Evolutionary conservation across 129 eudicot genomes (phyloP), one percentile per base, ranked within the genome.

Genomic region (Flaveria trinervia): DNA sequence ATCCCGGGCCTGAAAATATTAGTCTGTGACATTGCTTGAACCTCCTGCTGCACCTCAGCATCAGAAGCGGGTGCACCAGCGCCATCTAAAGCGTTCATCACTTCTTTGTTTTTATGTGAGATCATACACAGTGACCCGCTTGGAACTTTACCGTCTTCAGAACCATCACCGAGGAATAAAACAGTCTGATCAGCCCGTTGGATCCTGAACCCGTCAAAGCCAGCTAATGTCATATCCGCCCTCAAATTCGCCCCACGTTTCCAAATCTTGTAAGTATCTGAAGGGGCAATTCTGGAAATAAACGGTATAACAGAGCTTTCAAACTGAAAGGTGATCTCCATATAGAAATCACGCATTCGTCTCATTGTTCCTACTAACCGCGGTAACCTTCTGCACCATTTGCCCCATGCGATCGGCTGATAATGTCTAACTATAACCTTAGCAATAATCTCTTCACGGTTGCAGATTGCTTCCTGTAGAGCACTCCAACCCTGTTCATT

Each of bases 261-360:
- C 97, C 97, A 92, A 15, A 92, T 92, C 74, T 85, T 88, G 81
- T 92, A 92, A 23, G 96, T 92, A 66, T 92, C 97, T 5, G 96
- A 92, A 3, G 97, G 97, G 36, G 97, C 97, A 33, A 92, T 92
- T 65, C 93, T 72, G 7, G 92, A 86, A 46, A 92, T 88, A 70
- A 92, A 92, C 44, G 97, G 97, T 44, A 92, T 92, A 10, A 92
- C 97, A 11, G 97, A 92, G 83, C 97, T 92, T 86, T 92, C 97
- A 64, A 92, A 92, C 60, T 92, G 91, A 41, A 92, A 92, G 0
- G 93, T 88, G 12, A 92, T 92, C 75, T 92, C 97, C 97, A 92
- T 92, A 71, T 92, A 92, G 56, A 92, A 92, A 73, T 92, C 97
- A 60, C 97, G 86, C 93, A 89, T 92, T 83, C 97, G 82, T 51